A percentile compares a stretch with the other conserved stretches of the same genome.
Conservation (phyloP, 2,329 filamentous ascomycete species). For the Herpotrichia juniperi region DNA sequence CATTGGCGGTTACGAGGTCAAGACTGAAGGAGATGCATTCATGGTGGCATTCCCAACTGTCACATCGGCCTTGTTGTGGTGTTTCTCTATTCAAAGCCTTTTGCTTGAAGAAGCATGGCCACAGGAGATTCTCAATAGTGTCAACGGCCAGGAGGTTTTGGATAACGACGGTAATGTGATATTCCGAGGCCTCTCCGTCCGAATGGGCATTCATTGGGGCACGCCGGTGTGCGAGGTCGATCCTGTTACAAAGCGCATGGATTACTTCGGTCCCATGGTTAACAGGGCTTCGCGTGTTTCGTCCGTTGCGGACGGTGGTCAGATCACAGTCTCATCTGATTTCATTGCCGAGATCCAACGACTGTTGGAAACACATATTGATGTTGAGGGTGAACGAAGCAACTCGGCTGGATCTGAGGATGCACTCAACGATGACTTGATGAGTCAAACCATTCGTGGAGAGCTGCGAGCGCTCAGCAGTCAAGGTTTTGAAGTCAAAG, state of each 20-base stretch:
- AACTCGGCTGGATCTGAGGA: constrained; percentile 75
- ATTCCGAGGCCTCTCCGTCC: constrained; percentile 90
- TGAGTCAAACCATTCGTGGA: constrained; percentile 78
- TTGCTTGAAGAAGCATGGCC: constrained; percentile 93
- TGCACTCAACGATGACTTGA: constrained; percentile 74
- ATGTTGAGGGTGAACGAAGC: constrained; percentile 80
- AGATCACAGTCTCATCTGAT: constrained; percentile 95
- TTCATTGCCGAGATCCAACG: constrained; percentile 96
- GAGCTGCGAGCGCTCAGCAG: constrained; percentile 86
- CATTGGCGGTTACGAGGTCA: constrained; percentile 97
- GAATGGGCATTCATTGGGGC: constrained; percentile 98
- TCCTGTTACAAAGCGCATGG: constrained; percentile 96
- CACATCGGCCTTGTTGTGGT: constrained; percentile 93
- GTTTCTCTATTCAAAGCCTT: constrained; percentile 88
- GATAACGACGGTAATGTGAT: constrained; percentile 89
- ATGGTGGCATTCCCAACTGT: constrained; percentile 99
- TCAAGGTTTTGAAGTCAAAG: constrained; percentile 95
- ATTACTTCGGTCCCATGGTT: constrained; percentile 99
- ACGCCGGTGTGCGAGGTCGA: constrained; percentile 93
- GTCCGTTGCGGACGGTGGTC: constrained; percentile 91
- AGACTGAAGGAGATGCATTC: constrained; percentile 99
- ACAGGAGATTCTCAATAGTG: constrained; percentile 85
- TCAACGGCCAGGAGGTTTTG: constrained; percentile 79
- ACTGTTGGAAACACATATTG: constrained; percentile 86
- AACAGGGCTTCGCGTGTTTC: constrained; percentile 96